These are phyloP conservation scores for Xylariaceae sp. DNA, from an alignment of 2,329 filamentous ascomycete genomes.

Conservation along the genomic window DNA sequence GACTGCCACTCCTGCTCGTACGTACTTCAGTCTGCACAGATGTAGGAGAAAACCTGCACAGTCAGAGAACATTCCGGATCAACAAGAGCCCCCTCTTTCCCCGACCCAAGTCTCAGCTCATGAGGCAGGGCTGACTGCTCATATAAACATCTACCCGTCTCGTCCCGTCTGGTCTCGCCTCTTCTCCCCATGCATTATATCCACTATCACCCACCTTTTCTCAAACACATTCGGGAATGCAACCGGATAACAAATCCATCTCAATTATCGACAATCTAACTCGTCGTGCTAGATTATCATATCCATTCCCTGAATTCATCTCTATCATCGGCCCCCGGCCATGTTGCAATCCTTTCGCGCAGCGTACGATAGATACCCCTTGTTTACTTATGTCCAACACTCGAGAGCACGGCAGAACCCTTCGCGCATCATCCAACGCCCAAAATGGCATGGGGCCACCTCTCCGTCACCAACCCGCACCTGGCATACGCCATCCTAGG, in stretches of 20 bases:
- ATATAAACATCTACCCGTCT: neutral
- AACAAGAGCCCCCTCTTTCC: too few species aligned
- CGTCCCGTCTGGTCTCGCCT: neutral
- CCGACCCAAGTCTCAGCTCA: neutral
- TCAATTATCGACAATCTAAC: too few species aligned
- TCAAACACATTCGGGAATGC: too few species aligned
- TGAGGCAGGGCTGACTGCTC: neutral
- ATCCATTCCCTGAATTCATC: too few species aligned
- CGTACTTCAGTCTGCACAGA: too few species aligned
- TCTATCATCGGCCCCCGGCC: too few species aligned
- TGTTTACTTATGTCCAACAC: neutral
- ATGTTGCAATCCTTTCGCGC: too few species aligned
- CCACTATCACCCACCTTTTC: neutral
- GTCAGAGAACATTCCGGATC: too few species aligned
- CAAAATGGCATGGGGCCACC: constrained; percentile 71
- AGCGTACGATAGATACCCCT: neutral
- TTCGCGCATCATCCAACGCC: neutral
- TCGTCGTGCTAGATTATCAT: too few species aligned
- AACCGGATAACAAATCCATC: too few species aligned
- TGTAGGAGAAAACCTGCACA: too few species aligned
- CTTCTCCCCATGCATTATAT: neutral
- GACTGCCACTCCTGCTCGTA: too few species aligned
- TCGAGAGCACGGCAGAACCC: neutral
- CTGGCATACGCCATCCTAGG: constrained; percentile 97
- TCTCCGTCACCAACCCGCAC: constrained; percentile 87